These are phyloP conservation scores for Penicillium brevicompactum DNA, from an alignment of 2,329 filamentous ascomycete genomes.

Conservation along the genomic window DNA sequence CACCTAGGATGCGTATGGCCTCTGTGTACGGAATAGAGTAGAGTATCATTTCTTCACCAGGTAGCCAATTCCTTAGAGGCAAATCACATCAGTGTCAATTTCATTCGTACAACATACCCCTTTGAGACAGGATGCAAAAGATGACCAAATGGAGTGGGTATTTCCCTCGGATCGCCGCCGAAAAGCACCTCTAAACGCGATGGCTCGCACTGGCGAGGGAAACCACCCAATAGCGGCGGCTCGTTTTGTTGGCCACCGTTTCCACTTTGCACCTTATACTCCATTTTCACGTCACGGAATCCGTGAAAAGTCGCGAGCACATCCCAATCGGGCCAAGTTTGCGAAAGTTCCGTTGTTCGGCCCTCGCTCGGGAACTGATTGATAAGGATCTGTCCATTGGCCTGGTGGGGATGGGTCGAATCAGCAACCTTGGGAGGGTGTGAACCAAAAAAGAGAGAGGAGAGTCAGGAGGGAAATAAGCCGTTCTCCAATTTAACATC, in stretches of 20 bases:
- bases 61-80: neutral
- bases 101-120: neutral
- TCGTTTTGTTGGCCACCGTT: neutral
- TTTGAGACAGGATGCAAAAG: neutral
- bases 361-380: slow-evolving; percentile 24
- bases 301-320: neutral
- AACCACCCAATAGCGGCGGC: slow-evolving; percentile 7
- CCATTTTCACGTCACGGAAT: neutral
- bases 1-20: too few relatives aligned
- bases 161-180: neutral
- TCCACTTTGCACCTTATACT: slow-evolving; percentile 3
- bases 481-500: slow-evolving; percentile 1
- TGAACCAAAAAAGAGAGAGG: neutral
- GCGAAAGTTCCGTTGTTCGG: slow-evolving; percentile 20
- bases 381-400: slow-evolving; percentile 21
- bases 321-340: slow-evolving; percentile 1
- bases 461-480: neutral
- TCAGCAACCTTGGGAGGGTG: neutral
- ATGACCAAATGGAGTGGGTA: neutral
- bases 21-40: too few relatives aligned
- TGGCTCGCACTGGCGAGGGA: neutral
- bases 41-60: neutral
- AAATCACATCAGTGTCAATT: neutral
- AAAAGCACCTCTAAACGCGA: neutral
- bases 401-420: slow-evolving; percentile 5